Conservation (phyloP, 192 early-diverging fungal genomes). For the Jimgerdemannia flammicorona region DNA sequence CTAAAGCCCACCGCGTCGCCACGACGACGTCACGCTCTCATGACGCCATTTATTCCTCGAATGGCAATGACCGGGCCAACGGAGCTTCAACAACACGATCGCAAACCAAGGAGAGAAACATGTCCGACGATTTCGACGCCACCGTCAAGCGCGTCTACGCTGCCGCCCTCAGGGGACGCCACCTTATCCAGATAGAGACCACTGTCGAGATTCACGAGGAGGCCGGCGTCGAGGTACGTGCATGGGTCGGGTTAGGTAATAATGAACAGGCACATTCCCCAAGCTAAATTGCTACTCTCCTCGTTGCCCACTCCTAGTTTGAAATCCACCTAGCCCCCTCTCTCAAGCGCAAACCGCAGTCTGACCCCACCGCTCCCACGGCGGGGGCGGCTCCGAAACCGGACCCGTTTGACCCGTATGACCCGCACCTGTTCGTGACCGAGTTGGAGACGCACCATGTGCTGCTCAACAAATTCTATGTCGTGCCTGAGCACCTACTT, state of each 20-base stretch:
- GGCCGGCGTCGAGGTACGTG: slow-evolving; percentile 11
- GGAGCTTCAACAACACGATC: background rate
- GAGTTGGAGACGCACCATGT: slow-evolving; percentile 37
- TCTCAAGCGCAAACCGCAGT: slow-evolving; percentile 32
- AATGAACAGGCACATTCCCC: background rate
- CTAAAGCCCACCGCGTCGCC: no score
- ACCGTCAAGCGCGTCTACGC: background rate
- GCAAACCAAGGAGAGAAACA: background rate
- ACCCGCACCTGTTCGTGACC: slow-evolving; percentile 40
- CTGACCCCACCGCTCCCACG: slow-evolving; percentile 7
- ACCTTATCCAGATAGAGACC: background rate
- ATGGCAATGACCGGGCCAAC: background rate
- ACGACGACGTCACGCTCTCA: no score
- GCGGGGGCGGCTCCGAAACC: slow-evolving; percentile 9
- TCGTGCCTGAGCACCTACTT: slow-evolving; percentile 49
- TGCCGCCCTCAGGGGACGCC: background rate
- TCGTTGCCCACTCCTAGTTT: no score
- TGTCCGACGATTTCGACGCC: background rate
- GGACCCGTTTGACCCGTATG: slow-evolving; percentile 48
- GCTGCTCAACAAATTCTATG: slow-evolving; percentile 55
- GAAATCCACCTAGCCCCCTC: slow-evolving; percentile 41
- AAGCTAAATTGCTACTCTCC: background rate
- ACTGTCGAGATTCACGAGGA: slow-evolving; percentile 9
- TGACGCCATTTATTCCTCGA: no score
- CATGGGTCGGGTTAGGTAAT: background rate